A percentile compares a stretch with the other conserved stretches of the same genome.
Evolutionary conservation across 129 eudicot species (phyloP).

Genomic region (Ambrosia trifida): DNA sequence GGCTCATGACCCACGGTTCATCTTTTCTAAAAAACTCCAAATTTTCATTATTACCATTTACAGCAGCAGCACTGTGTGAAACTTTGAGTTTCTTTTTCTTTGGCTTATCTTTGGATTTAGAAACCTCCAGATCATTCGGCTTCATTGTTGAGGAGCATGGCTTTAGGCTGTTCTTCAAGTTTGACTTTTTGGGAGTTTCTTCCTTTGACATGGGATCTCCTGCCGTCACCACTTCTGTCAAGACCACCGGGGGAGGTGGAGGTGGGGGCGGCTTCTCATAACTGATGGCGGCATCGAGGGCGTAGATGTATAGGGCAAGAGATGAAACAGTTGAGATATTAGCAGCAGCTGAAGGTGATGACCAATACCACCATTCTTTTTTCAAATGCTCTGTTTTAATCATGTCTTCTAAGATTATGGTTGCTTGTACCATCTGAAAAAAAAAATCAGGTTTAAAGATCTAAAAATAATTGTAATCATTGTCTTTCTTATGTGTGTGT

Average conservation of each 20-base stretch:
- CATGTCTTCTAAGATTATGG: conserved; percentile 73
- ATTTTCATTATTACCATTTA: too few relatives aligned
- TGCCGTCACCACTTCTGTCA: background rate
- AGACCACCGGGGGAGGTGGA: conserved; percentile 15
- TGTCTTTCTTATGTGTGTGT: background rate
- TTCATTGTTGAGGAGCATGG: conserved; percentile 29
- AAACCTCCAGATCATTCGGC: conserved; percentile 32
- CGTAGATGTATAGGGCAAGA: conserved; percentile 63
- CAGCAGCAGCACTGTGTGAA: background rate
- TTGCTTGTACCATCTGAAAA: conserved; percentile 79
- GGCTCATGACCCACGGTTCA: too few relatives aligned
- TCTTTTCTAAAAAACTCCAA: too few relatives aligned
- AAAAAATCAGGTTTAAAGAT: conserved; percentile 1
- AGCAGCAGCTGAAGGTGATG: conserved; percentile 77
- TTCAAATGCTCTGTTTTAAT: conserved; percentile 67
- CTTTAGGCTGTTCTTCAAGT: conserved; percentile 11
- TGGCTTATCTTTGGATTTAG: conserved; percentile 42
- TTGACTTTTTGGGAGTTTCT: conserved; percentile 32
- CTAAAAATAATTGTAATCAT: background rate
- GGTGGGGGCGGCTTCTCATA: conserved; percentile 44
- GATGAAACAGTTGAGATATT: conserved; percentile 68
- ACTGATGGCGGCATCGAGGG: conserved; percentile 66
- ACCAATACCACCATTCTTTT: conserved; percentile 95
- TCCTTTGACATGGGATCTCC: conserved; percentile 19
- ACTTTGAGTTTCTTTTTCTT: conserved; percentile 55